Evolutionary conservation across 495 filamentous ascomycete species (phyloP).

Genomic region (Melanomma pulvis-pyrius): DNA sequence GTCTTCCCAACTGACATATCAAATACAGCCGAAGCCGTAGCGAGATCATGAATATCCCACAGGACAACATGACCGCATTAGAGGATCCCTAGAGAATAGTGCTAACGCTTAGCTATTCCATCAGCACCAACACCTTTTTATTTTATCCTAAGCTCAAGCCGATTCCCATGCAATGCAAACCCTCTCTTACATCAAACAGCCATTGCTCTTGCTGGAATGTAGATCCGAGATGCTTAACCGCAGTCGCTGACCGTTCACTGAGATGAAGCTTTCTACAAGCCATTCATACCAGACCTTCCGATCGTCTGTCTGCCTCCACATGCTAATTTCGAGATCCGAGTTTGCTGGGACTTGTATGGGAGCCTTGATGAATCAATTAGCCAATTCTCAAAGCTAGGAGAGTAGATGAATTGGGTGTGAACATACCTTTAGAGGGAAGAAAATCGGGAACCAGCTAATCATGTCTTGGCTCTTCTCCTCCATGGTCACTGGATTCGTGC

Average conservation of each 20-base stretch:
- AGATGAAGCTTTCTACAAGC: constrained; percentile 82
- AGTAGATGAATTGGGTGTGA: not conserved
- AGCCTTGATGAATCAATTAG: constrained; percentile 54
- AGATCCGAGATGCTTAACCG: constrained; percentile 80
- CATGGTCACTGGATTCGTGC: constrained; percentile 90
- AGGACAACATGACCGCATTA: no score
- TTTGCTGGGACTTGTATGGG: constrained; percentile 86
- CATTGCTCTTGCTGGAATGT: constrained; percentile 86
- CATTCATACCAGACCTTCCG: constrained; percentile 99
- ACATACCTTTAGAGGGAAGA: constrained; percentile 89
- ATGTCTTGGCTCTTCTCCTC: constrained; percentile 90
- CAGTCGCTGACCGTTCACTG: constrained; percentile 62
- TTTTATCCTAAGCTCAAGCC: not conserved
- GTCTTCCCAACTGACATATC: not conserved
- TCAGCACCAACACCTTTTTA: not conserved
- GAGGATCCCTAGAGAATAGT: no score
- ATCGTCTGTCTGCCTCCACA: constrained; percentile 94
- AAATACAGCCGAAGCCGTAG: not conserved
- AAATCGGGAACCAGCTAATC: constrained; percentile 99
- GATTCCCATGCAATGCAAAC: not conserved
- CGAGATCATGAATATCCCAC: not conserved
- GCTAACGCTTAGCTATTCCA: not conserved
- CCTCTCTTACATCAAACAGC: constrained; percentile 82
- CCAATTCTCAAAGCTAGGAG: constrained; percentile 19
- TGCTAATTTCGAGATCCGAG: constrained; percentile 81